Evolutionary conservation across 441 rosid genomes (phyloP).

Genomic region (Mallotus japonicus): DNA sequence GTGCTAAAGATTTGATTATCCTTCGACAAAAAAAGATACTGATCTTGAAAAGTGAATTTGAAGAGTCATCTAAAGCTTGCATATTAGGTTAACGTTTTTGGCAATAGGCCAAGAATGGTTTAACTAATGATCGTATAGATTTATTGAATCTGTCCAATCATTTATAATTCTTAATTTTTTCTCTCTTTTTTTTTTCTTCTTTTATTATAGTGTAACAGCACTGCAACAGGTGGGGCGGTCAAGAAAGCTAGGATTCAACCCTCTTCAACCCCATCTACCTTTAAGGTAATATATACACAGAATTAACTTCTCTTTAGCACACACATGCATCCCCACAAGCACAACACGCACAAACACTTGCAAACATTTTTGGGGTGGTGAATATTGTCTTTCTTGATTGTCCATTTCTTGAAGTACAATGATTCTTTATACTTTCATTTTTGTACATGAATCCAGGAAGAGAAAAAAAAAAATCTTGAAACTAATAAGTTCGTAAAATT

Average conservation of each 20-base stretch:
- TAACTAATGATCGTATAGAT: neutral
- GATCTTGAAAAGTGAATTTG: neutral
- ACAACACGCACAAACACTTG: constrained; percentile 39
- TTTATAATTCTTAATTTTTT: neutral
- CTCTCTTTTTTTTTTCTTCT: neutral
- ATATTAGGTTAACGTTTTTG: neutral
- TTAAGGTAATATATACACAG: constrained; percentile 56
- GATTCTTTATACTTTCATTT: constrained; percentile 37
- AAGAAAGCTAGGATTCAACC: constrained; percentile 95
- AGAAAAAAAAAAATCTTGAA: neutral
- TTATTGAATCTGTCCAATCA: constrained; percentile 13
- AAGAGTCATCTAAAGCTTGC: neutral
- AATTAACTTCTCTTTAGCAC: constrained; percentile 17
- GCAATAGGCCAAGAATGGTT: constrained; percentile 7
- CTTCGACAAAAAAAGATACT: neutral
- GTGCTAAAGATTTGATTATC: neutral
- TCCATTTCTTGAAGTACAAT: constrained; percentile 47
- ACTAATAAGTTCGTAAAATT: neutral
- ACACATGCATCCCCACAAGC: constrained; percentile 25
- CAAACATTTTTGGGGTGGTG: constrained; percentile 29
- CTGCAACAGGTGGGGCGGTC: constrained; percentile 65
- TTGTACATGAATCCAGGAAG: constrained; percentile 19
- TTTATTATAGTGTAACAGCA: constrained; percentile 65
- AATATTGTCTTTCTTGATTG: constrained; percentile 62
- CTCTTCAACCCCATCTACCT: constrained; percentile 69